Evolutionary conservation across 1,284 basidiomycete genomes (phyloP), one percentile per base, ranked within the genome.

Genomic region (Pseudozyma flocculosa): DNA sequence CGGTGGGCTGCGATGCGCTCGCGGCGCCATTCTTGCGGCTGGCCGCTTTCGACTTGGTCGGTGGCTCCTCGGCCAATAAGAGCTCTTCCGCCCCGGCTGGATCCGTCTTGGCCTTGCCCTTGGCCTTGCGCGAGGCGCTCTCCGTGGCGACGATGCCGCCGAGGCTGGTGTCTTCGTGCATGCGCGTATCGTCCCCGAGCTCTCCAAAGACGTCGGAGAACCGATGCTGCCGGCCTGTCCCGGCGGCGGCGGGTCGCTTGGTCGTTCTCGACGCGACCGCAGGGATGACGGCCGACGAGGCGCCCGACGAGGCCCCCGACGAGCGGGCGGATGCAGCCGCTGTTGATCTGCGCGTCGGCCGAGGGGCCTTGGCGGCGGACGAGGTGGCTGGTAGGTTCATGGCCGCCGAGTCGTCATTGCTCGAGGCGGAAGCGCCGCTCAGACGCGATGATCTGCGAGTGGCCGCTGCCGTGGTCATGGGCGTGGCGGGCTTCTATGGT

Each of bases 231-330:
- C 48, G 48, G 18, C 58, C 39, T 24, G 61, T 39, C 10, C 26
- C 30, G 14, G 49, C 51, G 14, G 32, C 30, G 14, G 49, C 51
- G 14, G 50, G 40, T 10, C 49, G 58, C 34, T 51, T 43, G 17
- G 61, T 46, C 40, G 57, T 55, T 38, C 59, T 54, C 7, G 63
- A 58, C 19, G 55, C 63, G 38, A 66, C 52, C 9, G 63, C 58
- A 18, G 63, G 63, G 18, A 66, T 61, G 39, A 66, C 54, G 21
- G 51, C 63, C 1, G 57, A 61, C 4, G 63, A 66, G 45, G 63
- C 54, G 13, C 48, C 55, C 13, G 63, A 66, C 10, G 55, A 58
- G 15, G 63, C 54, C 14, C 48, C 55, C 13, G 63, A 66, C 10
- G 55, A 58, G 15, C 62, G 50, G 26, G 47, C 52, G 40, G 54